Conservation (phyloP, 768 basidiomycete species). For the Rubroboletus pulcherrimus region DNA sequence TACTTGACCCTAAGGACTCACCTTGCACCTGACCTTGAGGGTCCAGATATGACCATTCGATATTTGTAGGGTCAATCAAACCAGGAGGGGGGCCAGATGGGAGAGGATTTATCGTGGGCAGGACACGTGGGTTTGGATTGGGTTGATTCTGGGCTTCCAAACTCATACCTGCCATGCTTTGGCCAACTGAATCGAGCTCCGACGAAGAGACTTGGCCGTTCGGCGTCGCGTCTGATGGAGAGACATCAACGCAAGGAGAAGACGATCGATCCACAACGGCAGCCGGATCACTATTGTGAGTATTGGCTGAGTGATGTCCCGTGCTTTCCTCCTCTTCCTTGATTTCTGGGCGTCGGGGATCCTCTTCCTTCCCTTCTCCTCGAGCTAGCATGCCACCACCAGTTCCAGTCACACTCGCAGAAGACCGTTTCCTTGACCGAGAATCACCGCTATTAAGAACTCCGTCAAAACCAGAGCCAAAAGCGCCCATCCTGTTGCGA, state of each 20-base stretch:
- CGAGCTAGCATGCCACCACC: conserved; percentile 34
- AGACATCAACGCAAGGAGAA: conserved; percentile 10
- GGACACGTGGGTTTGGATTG: conserved; percentile 2
- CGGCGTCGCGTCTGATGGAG: conserved; percentile 1
- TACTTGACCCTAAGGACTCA: conserved; percentile 27
- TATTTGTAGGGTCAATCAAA: conserved; percentile 48
- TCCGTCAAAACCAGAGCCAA: conserved; percentile 67
- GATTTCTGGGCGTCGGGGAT: conserved; percentile 45
- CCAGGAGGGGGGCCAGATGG: conserved; percentile 42
- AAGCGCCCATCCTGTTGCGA: conserved; percentile 55
- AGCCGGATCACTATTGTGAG: conserved; percentile 7
- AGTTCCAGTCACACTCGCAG: conserved; percentile 50
- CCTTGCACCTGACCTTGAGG: conserved; percentile 92
- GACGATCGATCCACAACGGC: conserved; percentile 7
- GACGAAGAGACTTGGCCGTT: conserved; percentile 10
- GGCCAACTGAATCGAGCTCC: conserved; percentile 7
- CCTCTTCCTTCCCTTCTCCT: conserved; percentile 38
- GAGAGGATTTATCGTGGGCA: conserved; percentile 12
- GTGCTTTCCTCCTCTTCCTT: conserved; percentile 54
- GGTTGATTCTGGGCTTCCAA: conserved; percentile 11
- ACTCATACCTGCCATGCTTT: conserved; percentile 14
- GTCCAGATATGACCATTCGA: conserved; percentile 93
- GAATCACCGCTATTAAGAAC: conserved; percentile 63
- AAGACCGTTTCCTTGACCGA: conserved; percentile 64
- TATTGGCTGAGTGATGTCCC: conserved; percentile 2